These are phyloP conservation scores for Calonectria pseudoturangicola DNA, from an alignment of 2,329 filamentous ascomycete species.

Conservation along the genomic window DNA sequence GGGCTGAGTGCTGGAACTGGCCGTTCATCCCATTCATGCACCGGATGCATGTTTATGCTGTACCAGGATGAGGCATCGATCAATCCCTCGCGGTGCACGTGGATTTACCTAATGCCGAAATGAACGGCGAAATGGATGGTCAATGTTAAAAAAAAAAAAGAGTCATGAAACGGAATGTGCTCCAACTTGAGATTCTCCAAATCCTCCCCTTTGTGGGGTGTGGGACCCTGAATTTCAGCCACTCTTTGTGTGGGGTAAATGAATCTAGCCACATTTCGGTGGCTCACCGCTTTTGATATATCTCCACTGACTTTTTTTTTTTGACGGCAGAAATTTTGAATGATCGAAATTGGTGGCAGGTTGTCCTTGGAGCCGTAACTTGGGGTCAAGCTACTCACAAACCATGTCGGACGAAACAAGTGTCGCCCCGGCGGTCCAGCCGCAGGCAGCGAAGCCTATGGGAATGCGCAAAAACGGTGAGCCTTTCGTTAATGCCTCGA, in stretches of 20 bases:
- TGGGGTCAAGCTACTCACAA: constrained; percentile 15
- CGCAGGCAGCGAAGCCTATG: constrained; percentile 63
- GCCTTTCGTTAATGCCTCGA: neutral
- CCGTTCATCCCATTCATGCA: constrained; percentile 37
- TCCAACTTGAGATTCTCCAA: constrained; percentile 48
- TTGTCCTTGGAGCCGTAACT: constrained; percentile 37
- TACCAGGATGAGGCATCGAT: neutral
- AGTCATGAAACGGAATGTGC: constrained; percentile 37
- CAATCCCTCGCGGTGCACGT: neutral
- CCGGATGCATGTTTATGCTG: constrained; percentile 9
- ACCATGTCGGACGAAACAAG: constrained; percentile 66
- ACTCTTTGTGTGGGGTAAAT: constrained; percentile 38
- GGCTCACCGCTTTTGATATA: constrained; percentile 45
- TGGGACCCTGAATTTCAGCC: constrained; percentile 52
- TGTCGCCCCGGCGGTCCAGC: constrained; percentile 58
- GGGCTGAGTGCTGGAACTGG: constrained; percentile 4
- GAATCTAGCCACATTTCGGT: constrained; percentile 44
- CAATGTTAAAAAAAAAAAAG: constrained; percentile 1
- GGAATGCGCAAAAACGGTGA: constrained; percentile 91
- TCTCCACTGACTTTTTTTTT: constrained; percentile 52
- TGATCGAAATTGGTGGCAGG: constrained; percentile 41
- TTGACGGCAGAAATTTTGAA: constrained; percentile 55
- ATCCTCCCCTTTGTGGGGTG: constrained; percentile 51
- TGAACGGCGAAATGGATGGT: constrained; percentile 21
- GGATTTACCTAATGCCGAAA: constrained; percentile 3